Base-by-base conservation (phyloP, 805 yeast genomes). In the Blastobotrys americana region DNA sequence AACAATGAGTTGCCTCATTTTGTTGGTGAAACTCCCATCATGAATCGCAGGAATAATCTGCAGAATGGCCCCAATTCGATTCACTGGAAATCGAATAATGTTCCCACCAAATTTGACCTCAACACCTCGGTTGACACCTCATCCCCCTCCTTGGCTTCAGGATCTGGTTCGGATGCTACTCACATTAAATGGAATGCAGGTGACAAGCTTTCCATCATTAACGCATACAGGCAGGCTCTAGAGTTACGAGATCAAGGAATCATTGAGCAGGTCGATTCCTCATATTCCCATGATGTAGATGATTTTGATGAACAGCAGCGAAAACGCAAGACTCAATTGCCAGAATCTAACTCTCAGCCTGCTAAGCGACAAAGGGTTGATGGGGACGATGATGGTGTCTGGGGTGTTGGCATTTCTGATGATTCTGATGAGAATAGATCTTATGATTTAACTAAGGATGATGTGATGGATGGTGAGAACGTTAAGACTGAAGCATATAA, bases 191-290 rank as follows among this genome's bases (percentile, higher is more conserved):
- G 57, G 56, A 28, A 48, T 22, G 37, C 50, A 8, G 41, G 45
- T 34, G 58, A 59, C 40, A 53, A 56, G 5, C 40, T 50, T 8
- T 55, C 62, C 3, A 49, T 59, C 13, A 52, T 59, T 10, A 48
- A 47, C 17, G 61, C 63, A 10, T 59, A 59, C 38, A 44, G 57
- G 15, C 55, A 56, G 40, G 61, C 60, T 8, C 31, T 25, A 8
- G 31, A 25, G 31, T 25, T 25, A 13, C 8, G 13, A 25, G 10
- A 34, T 8, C 19, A 34, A 34, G 19, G 19, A 34, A 34, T 34
- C 37, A 9, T 42, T 59, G 39, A 36, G 46, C 18, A 35, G 50
- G 13, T 52, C 53, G 38, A 47, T 43, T 9, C 31, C 31, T 8
- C 8, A 8, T 8, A 8, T 13, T 8, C 8, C 31, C 10, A 25